phyloP scores from a whole-genome alignment of 495 filamentous ascomycete genomes.

The Podospora bellae-mahoneyi region DNA sequence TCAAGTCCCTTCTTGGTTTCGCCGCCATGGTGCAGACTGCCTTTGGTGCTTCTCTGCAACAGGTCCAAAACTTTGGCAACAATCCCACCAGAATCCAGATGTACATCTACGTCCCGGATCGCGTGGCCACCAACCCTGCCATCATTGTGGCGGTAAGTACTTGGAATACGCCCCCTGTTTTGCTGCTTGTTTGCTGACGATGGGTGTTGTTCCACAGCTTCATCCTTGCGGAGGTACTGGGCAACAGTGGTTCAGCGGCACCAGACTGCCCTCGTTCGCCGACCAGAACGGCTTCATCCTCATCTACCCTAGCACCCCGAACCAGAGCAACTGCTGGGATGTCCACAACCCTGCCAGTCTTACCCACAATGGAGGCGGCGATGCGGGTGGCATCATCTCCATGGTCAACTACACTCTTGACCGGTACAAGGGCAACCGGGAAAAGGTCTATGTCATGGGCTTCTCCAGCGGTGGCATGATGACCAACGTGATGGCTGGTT shows the following conservation, averaged over 20 bases:
- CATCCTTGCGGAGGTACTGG: constrained; percentile 39
- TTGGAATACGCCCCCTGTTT: background rate
- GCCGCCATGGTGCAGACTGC: constrained; percentile 21
- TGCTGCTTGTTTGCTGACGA: background rate
- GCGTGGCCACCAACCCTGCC: constrained; percentile 37
- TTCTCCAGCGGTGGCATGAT: constrained; percentile 57
- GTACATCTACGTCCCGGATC: constrained; percentile 43
- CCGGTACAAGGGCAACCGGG: constrained; percentile 47
- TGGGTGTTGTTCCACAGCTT: constrained; percentile 24
- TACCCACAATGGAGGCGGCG: constrained; percentile 52
- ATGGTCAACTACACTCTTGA: constrained; percentile 53
- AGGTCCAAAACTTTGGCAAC: constrained; percentile 35
- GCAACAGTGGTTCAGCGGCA: constrained; percentile 34
- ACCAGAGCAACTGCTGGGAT: constrained; percentile 56
- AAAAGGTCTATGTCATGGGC: constrained; percentile 51
- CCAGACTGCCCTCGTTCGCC: constrained; percentile 39
- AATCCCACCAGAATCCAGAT: constrained; percentile 40
- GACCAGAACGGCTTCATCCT: constrained; percentile 52
- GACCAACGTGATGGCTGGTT: constrained; percentile 57
- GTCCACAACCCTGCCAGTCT: constrained; percentile 46
- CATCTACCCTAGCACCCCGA: constrained; percentile 49
- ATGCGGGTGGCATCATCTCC: constrained; percentile 51
- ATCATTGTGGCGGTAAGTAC: constrained; percentile 32
- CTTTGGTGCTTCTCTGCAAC: constrained; percentile 35
- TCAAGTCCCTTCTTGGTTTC: constrained; percentile 21